Evolutionary conservation across 257 asterid genomes (phyloP).

Genomic region (Solanum clarkiae): DNA sequence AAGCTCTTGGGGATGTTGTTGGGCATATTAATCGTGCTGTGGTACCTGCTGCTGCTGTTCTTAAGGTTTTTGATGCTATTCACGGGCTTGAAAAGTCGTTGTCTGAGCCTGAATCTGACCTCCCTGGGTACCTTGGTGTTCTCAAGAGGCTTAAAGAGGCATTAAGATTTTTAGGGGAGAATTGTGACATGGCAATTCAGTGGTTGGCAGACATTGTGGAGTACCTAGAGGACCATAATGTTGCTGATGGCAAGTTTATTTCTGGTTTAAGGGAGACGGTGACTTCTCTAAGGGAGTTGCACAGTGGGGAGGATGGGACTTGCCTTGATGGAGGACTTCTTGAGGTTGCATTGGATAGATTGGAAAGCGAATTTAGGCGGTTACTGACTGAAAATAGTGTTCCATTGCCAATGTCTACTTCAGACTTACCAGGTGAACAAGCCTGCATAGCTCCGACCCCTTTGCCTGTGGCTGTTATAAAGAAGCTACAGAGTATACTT

Average conservation of each 20-base stretch:
- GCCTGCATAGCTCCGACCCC: conserved; percentile 68
- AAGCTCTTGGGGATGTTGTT: conserved; percentile 53
- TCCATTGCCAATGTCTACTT: conserved; percentile 58
- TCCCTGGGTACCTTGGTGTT: conserved; percentile 57
- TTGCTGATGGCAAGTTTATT: conserved; percentile 56
- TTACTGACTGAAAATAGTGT: conserved; percentile 45
- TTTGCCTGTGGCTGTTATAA: conserved; percentile 57
- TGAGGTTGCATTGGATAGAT: conserved; percentile 48
- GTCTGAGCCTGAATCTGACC: conserved; percentile 58
- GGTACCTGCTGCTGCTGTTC: conserved; percentile 88
- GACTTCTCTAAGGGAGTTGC: conserved; percentile 35
- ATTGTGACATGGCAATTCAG: conserved; percentile 75
- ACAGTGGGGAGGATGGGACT: conserved; percentile 47
- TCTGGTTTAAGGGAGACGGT: conserved; percentile 48
- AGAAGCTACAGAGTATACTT: conserved; percentile 67
- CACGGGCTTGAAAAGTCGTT: conserved; percentile 77
- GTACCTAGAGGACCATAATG: conserved; percentile 72
- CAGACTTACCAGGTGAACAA: conserved; percentile 35
- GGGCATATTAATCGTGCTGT: conserved; percentile 83
- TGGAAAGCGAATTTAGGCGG: conserved; percentile 60
- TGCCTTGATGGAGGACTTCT: conserved; percentile 77
- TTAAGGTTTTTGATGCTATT: conserved; percentile 89
- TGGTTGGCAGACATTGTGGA: conserved; percentile 89
- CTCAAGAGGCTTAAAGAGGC: conserved; percentile 84
- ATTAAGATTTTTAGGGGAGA: conserved; percentile 54